phyloP scores from a whole-genome alignment of 257 asterid species.

The Salvia splendens region DNA sequence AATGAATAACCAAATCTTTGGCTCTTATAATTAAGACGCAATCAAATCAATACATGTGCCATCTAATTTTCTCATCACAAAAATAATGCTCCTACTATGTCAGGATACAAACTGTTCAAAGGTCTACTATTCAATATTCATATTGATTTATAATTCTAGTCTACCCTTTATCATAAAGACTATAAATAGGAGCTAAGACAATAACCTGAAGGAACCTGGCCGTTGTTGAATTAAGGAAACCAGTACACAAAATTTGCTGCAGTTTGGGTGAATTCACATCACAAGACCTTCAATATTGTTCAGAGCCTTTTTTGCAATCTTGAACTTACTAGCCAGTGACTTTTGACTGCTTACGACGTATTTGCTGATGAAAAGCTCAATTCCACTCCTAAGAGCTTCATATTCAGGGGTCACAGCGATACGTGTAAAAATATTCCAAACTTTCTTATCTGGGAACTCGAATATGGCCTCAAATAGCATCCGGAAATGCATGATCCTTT shows the following conservation, averaged over 20 bases:
- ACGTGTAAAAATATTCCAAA: slow-evolving; percentile 87
- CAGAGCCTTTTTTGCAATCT: slow-evolving; percentile 73
- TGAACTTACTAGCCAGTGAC: slow-evolving; percentile 51
- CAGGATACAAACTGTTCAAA: background rate
- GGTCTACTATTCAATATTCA: background rate
- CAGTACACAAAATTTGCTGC: too few relatives aligned
- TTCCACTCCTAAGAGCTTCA: slow-evolving; percentile 69
- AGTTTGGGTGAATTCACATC: slow-evolving; percentile 39
- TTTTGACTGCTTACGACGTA: slow-evolving; percentile 50
- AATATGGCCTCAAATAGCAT: slow-evolving; percentile 76
- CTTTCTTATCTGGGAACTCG: slow-evolving; percentile 60
- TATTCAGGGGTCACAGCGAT: slow-evolving; percentile 70
- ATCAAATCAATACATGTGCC: background rate
- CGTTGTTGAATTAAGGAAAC: background rate
- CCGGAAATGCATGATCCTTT: slow-evolving; percentile 85
- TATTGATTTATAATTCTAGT: background rate
- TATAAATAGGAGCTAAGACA: background rate
- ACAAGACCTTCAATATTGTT: slow-evolving; percentile 63
- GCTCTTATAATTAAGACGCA: too few relatives aligned
- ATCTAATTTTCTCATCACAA: background rate
- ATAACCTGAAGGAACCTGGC: slow-evolving; percentile 15
- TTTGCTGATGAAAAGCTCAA: slow-evolving; percentile 65
- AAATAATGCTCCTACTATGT: background rate
- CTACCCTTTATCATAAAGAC: background rate
- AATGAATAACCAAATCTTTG: too few relatives aligned